Percentiles rank a stretch among this genome's conserved stretches.
Conservation (phyloP, 495 filamentous ascomycete genomes). For the Podospora fimiseda region DNA sequence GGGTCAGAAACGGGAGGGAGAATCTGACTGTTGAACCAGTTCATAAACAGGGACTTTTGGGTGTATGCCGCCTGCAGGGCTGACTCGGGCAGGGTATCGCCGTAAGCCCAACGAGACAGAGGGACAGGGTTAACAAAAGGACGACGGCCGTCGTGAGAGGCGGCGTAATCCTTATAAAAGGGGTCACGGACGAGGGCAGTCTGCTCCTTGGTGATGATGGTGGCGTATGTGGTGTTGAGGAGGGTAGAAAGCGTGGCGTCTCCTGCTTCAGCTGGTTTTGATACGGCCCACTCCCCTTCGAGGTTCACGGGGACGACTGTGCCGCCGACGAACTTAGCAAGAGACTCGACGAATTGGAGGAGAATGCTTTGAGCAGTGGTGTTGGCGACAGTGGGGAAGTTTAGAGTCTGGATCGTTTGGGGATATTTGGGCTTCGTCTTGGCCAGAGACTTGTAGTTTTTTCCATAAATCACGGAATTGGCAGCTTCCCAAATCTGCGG, state of each 20-base stretch:
- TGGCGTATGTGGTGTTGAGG: conserved; percentile 45
- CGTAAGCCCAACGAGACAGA: conserved; percentile 51
- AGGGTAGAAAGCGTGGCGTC: conserved; percentile 18
- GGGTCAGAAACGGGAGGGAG: conserved; percentile 31
- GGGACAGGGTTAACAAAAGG: conserved; percentile 54
- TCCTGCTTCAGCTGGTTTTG: conserved; percentile 26
- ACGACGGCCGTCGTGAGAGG: conserved; percentile 36
- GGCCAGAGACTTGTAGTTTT: conserved; percentile 36
- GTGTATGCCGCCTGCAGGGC: conserved; percentile 31
- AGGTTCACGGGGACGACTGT: conserved; percentile 32
- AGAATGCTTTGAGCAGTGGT: conserved; percentile 31
- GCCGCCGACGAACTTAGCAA: conserved; percentile 36
- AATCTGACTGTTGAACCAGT: conserved; percentile 47
- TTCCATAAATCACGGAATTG: conserved; percentile 39
- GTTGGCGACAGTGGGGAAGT: conserved; percentile 25
- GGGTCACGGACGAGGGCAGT: conserved; percentile 41
- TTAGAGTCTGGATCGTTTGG: conserved; percentile 35
- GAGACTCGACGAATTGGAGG: conserved; percentile 31
- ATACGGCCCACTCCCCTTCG: conserved; percentile 33
- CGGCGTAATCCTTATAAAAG: conserved; percentile 49
- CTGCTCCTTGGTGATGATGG: conserved; percentile 47
- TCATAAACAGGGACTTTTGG: conserved; percentile 47
- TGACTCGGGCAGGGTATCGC: conserved; percentile 35
- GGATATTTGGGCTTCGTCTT: conserved; percentile 32
- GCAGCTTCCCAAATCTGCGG: conserved; percentile 41